Conservation (phyloP, 768 basidiomycete genomes). For the Lactarius hengduanensis region DNA sequence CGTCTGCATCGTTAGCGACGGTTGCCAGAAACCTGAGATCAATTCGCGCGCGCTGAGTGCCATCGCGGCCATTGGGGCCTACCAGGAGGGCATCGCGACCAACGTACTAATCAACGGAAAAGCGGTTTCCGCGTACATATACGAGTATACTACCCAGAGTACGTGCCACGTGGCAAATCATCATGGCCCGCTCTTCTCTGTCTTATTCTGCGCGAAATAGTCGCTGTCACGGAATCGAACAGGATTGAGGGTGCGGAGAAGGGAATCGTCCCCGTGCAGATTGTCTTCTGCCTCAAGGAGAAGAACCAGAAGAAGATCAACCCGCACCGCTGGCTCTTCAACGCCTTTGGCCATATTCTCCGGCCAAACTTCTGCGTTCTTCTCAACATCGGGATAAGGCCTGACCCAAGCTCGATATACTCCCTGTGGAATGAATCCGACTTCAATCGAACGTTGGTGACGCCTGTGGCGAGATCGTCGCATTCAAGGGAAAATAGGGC, state of each 20-base stretch:
- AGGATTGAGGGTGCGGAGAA: constrained; percentile 76
- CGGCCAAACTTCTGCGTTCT: no score
- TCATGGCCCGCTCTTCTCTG: not conserved
- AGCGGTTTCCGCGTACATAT: constrained; percentile 80
- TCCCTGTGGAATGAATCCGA: constrained; percentile 95
- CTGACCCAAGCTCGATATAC: constrained; percentile 85
- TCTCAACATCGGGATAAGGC: constrained; percentile 82
- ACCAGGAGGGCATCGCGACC: no score
- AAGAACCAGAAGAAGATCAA: no score
- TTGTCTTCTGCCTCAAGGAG: no score
- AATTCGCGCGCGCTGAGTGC: no score
- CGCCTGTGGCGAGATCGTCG: constrained; percentile 95
- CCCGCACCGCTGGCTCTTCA: no score
- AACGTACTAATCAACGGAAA: constrained; percentile 69
- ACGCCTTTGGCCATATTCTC: no score
- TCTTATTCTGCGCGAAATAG: constrained; percentile 38
- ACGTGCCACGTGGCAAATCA: constrained; percentile 35
- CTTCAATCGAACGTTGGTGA: constrained; percentile 73
- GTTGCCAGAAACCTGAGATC: no score
- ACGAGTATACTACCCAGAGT: constrained; percentile 91
- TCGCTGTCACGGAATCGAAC: constrained; percentile 76
- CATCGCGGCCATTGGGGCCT: no score
- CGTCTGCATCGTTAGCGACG: no score
- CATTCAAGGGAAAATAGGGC: constrained; percentile 83
- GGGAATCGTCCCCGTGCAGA: constrained; percentile 53